Percentiles rank a stretch among this genome's conserved stretches.
These are phyloP conservation scores for Microglena sp. DNA, from an alignment of 139 green algal species.

Conservation along the genomic window DNA sequence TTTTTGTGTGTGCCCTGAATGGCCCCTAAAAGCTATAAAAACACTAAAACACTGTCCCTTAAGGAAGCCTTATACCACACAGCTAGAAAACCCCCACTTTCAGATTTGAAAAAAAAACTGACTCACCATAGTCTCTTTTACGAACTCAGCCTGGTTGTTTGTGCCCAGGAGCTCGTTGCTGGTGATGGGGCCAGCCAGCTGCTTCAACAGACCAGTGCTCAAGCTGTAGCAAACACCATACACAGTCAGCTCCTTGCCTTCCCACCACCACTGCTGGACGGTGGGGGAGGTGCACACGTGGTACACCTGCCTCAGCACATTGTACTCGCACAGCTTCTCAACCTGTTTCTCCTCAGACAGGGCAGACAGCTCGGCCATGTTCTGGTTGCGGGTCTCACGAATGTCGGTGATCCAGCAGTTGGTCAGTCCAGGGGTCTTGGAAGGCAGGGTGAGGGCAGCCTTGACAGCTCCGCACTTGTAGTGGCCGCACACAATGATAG, in stretches of 20 bases:
- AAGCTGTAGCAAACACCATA: constrained; percentile 62
- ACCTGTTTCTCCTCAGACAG: no score
- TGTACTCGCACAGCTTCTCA: constrained; percentile 51
- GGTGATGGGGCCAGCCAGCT: constrained; percentile 32
- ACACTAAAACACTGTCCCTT: no score
- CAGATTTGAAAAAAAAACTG: no score
- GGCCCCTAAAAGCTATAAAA: no score
- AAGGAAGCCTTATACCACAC: no score
- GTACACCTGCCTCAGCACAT: constrained; percentile 63
- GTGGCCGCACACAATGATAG: constrained; percentile 6
- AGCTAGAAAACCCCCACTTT: no score
- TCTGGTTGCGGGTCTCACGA: constrained; percentile 22
- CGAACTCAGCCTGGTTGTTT: no score
- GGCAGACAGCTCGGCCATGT: constrained; percentile 85
- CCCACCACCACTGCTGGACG: constrained; percentile 64
- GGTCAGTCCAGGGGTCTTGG: not conserved
- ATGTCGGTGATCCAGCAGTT: no score
- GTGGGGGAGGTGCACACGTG: constrained; percentile 63
- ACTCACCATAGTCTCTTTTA: no score
- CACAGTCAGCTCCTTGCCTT: constrained; percentile 54
- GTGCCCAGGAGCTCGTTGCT: no score
- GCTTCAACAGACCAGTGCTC: constrained; percentile 33
- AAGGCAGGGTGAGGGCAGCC: not conserved
- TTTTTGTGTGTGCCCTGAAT: no score
- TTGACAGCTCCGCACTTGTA: no score